Evolutionary conservation across 2,329 filamentous ascomycete genomes (phyloP), one percentile per base, ranked within the genome.

Genomic region (Ceratocystis smalleyi): DNA sequence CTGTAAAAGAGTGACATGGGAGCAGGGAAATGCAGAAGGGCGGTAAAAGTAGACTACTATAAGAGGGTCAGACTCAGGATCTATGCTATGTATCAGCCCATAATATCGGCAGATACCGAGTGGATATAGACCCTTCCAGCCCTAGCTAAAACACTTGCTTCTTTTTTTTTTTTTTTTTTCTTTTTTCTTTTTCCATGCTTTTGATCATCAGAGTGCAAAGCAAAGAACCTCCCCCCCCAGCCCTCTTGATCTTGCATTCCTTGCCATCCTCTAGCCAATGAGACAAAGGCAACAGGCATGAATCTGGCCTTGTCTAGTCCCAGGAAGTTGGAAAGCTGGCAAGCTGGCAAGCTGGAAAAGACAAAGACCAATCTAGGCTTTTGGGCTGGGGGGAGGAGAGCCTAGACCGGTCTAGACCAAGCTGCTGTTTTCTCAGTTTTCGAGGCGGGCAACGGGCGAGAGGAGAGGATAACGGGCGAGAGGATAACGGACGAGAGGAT

Each of bases 361-460:
- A 61, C 59, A 49, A 45, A 61, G 59, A 61, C 43, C 43, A 61
- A 32, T 57, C 54, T 57, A 57, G 54, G 54, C 54, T 57, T 17
- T 57, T 17, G 54, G 30, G 54, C 2, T 30, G 27, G 54, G 24
- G 27, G 27, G 5, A 7, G 54, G 32, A 35, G 51, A 40, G 54
- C 54, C 54, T 35, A 57, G 54, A 57, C 54, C 54, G n/a, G 54
- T 57, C 54, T 57, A 57, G 54, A 57, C 54, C 30, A 17, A 3
- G 54, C 22, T 8, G 17, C 54, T 57, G 54, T 57, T 57, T 57
- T 57, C 54, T 57, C 54, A 8, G 30, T 32, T 6, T 1, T 27
- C 8, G 32, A 35, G 32, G 32, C 7, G 32, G 32, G 32, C 32
- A 10, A 35, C 32, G 32, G 32, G 32, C 8, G 32, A 35, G 32